Base-by-base conservation (phyloP, 345 rosid species). In the Sisymbrium altissimum region DNA sequence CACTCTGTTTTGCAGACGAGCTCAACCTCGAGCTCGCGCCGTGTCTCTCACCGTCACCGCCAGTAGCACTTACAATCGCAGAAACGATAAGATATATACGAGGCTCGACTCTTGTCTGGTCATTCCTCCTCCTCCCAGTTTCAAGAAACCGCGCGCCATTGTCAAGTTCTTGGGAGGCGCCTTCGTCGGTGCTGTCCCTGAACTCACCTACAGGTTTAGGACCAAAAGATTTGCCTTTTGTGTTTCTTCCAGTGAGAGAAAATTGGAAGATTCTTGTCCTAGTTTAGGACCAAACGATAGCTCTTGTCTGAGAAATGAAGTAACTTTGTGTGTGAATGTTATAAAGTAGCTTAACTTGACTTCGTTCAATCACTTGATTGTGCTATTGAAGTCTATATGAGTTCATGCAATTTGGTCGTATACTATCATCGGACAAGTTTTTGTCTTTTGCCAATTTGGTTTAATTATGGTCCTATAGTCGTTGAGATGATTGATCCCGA, bases 101-200 rank as follows among this genome's bases (percentile, higher is more conserved):
- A 84, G 86, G 70, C 69, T 85, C 29, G 89, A 82, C 33, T 80
- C 96, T 65, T 93, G 97, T 75, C 59, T 86, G 48, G 82, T 91
- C 44, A 78, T 86, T 32, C 87, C 94, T 52, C 96, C 96, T 43
- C 96, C 94, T 7, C 73, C 81, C 6, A 76, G 43, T 21, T 84
- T 83, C 41, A 80, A 64, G 69, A 86, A 78, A 65, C 91, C 94
- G 4, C 83, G 88, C 0, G 96, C 89, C 9, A 85, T 93, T 72
- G 79, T 93, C 84, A 84, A 93, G 48, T 91, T 93, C 86, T 68
- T 91, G 32, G 98, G 96, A 2, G 94, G 97, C 15, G 96, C 98
- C 38, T 94, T 94, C 83, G 48, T 94, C 11, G 97, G 97, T 71
- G 95, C 97, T 75, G 86, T 89, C 21, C 97, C 98, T 32, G 97